Percentiles rank a stretch among this genome's conserved stretches.
These are phyloP conservation scores for Imleria badia DNA, from an alignment of 768 basidiomycete species.

Conservation along the genomic window DNA sequence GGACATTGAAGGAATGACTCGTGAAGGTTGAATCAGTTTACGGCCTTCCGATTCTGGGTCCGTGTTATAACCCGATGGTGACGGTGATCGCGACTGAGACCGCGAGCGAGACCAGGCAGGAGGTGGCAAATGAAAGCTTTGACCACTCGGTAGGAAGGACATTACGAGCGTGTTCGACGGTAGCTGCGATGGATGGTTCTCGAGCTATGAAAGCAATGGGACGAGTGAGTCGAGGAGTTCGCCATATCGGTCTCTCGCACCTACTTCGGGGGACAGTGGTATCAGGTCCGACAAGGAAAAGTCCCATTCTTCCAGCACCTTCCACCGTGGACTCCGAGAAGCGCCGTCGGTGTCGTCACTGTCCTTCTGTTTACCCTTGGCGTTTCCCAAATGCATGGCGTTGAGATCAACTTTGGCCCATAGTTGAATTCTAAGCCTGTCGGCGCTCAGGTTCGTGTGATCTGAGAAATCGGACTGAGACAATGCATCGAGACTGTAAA, in stretches of 20 bases:
- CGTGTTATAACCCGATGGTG: slow-evolving; percentile 70
- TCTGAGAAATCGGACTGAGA: slow-evolving; percentile 52
- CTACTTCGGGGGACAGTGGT: slow-evolving; percentile 62
- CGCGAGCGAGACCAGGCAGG: slow-evolving; percentile 28
- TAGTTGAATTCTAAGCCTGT: slow-evolving; percentile 53
- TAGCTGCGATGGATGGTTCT: slow-evolving; percentile 43
- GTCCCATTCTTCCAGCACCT: slow-evolving; percentile 64
- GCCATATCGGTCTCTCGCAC: slow-evolving; percentile 24
- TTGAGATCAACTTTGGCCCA: slow-evolving; percentile 48
- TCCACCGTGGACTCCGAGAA: slow-evolving; percentile 50
- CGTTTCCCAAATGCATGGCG: slow-evolving; percentile 11
- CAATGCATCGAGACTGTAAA: slow-evolving; percentile 59
- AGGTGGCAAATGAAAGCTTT: slow-evolving; percentile 58
- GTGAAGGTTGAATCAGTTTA: slow-evolving; percentile 37
- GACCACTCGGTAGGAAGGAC: slow-evolving; percentile 58
- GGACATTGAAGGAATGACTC: slow-evolving; percentile 14
- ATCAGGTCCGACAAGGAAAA: slow-evolving; percentile 58
- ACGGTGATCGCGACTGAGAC: slow-evolving; percentile 42
- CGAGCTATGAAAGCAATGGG: slow-evolving; percentile 25
- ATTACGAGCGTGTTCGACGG: slow-evolving; percentile 76
- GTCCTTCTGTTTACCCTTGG: slow-evolving; percentile 50
- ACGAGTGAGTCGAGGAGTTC: slow-evolving; percentile 11
- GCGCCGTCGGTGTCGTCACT: slow-evolving; percentile 6
- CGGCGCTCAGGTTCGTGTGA: slow-evolving; percentile 53
- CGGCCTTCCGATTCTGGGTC: slow-evolving; percentile 63